Evolutionary conservation across 495 filamentous ascomycete species (phyloP).

Genomic region (Cryomyces antarcticus): DNA sequence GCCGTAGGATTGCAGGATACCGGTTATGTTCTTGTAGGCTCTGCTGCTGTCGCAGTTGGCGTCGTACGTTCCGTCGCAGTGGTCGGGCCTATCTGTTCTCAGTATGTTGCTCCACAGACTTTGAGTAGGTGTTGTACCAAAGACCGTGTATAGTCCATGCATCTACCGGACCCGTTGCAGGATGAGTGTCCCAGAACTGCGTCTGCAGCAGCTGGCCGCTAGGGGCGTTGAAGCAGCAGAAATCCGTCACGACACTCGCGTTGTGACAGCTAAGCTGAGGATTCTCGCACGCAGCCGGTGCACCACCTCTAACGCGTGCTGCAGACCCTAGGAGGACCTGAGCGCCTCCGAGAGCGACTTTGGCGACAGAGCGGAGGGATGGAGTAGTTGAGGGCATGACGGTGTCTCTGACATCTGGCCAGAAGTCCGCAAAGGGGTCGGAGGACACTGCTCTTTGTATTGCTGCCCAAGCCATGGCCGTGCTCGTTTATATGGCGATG

Average conservation of each 20-base stretch:
- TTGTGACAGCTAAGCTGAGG: conserved; percentile 38
- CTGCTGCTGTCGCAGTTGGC: conserved; percentile 49
- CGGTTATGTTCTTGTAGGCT: conserved; percentile 48
- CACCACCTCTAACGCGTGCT: not conserved
- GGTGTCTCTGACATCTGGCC: too few species aligned
- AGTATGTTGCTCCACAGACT: not conserved
- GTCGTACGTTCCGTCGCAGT: conserved; percentile 65
- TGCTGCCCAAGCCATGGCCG: too few species aligned
- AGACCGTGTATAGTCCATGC: conserved; percentile 83
- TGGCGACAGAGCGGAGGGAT: not conserved
- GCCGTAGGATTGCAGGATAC: conserved; percentile 40
- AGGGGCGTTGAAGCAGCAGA: conserved; percentile 60
- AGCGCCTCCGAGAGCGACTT: not conserved
- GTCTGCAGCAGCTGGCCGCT: conserved; percentile 63
- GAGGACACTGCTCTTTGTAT: too few species aligned
- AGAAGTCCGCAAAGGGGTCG: too few species aligned
- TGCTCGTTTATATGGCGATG: too few species aligned
- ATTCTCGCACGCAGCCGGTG: conserved; percentile 19
- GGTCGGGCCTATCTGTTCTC: conserved; percentile 37
- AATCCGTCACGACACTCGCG: conserved; percentile 25
- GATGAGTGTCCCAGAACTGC: conserved; percentile 71
- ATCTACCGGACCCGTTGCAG: conserved; percentile 48
- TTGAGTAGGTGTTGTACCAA: conserved; percentile 23
- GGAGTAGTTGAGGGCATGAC: not conserved
- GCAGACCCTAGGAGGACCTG: not conserved